Evolutionary conservation across 176 grass and related monocot species (phyloP), one percentile per base, ranked within the genome.

Genomic region (Ampelocalamus luodianensis): DNA sequence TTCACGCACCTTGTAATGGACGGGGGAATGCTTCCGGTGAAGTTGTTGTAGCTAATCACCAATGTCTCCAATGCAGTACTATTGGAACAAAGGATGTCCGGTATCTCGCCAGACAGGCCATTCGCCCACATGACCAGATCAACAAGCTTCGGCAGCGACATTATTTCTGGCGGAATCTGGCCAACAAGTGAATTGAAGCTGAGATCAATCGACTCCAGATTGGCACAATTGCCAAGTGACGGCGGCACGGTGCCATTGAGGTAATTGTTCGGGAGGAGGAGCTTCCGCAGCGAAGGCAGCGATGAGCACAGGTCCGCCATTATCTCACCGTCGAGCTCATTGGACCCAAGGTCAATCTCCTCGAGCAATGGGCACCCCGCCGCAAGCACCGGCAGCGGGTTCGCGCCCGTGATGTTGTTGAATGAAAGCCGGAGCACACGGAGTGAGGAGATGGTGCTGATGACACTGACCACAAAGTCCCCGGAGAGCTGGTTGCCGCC

Each of bases 101-200:
- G 96, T 61, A 99, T 94, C 74, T 86, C 74, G 8, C 93, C 96
- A 10, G 96, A 88, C 2, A 99, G 85, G 56, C 83, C 82, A 46
- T 96, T 99, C 10, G 96, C 96, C 96, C 96, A 99, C 77, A 96
- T 84, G 26, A 96, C 93, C 18, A 99, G 85, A 76, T 96, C 91
- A 32, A 65, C 37, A 0, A 99, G 88, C 77, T 80, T 96, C 8
- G 96, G 96, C 38, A 99, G 72, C 8, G 36, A 71, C 42, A 90
- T 62, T 6, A 96, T 79, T 24, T 90, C 78, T 0, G 61, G 51
- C 0, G 96, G 96, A 18, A 99, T 86, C 27, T 82, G 64, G 15
- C 96, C 93, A 4, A 60, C 79, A 32, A 99, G 74, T 5, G 72
- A 69, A 43, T 99, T 99, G 93, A 99, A 99, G 86, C 96, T 99